These are phyloP conservation scores for Hygrophoropsis aurantiaca DNA, from an alignment of 768 basidiomycete species.

Conservation along the genomic window DNA sequence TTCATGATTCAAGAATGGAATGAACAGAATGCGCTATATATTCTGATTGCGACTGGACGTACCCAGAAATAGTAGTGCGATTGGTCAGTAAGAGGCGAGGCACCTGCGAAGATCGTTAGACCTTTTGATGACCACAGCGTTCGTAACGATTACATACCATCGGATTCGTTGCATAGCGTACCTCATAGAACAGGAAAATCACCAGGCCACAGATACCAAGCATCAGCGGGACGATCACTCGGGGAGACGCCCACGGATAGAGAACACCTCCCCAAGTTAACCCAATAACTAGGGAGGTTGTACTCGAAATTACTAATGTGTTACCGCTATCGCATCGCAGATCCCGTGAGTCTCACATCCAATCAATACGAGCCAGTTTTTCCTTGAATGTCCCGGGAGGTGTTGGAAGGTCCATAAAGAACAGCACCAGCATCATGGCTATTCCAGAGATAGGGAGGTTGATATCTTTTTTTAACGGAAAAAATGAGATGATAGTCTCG, in stretches of 20 bases:
- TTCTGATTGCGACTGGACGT: not conserved
- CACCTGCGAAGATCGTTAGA: constrained; percentile 8
- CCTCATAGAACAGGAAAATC: constrained; percentile 42
- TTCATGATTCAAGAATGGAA: not conserved
- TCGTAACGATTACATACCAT: constrained; percentile 23
- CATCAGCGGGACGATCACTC: constrained; percentile 42
- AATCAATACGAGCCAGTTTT: constrained; percentile 42
- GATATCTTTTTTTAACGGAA: constrained; percentile 27
- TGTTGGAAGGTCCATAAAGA: constrained; percentile 32
- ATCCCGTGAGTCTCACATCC: constrained; percentile 37
- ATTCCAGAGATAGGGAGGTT: constrained; percentile 39
- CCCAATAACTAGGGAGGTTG: constrained; percentile 36
- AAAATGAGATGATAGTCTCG: not conserved
- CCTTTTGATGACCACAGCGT: not conserved
- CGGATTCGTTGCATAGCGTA: constrained; percentile 22
- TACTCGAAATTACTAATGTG: constrained; percentile 35
- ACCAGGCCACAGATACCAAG: constrained; percentile 40
- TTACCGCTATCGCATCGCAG: constrained; percentile 43
- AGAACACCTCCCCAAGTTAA: constrained; percentile 49
- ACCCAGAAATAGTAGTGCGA: constrained; percentile 28
- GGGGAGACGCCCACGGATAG: constrained; percentile 41
- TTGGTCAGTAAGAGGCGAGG: constrained; percentile 26
- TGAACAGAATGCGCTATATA: no score
- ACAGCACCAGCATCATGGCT: constrained; percentile 22
- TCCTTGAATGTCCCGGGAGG: constrained; percentile 33